Conservation (phyloP, 2,329 filamentous ascomycete species). For the Cordyceps pruinosa region DNA sequence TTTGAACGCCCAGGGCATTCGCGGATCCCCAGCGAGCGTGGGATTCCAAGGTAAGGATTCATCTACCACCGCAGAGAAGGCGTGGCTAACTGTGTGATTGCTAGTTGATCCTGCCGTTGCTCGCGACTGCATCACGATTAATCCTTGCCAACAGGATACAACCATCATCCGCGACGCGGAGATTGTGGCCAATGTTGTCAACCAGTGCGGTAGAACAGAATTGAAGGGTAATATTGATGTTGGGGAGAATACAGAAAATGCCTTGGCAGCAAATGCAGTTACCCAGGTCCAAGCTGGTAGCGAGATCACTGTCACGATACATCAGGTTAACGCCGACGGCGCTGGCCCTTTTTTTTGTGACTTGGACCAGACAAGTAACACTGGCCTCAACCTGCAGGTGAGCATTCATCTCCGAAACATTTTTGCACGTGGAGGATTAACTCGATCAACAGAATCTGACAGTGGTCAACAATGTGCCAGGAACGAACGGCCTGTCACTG, state of each 20-base stretch:
- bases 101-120: constrained; percentile 47
- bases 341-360: constrained; percentile 44
- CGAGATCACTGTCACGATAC: constrained; percentile 27
- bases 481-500: constrained; percentile 50
- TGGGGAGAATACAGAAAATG: constrained; percentile 47
- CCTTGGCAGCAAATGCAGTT: constrained; percentile 37
- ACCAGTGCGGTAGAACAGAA: constrained; percentile 57
- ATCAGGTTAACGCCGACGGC: constrained; percentile 6
- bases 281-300: constrained; percentile 43
- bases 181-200: constrained; percentile 45
- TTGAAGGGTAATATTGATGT: constrained; percentile 56
- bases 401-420: background rate
- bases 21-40: constrained; percentile 39
- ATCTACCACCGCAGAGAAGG: no score
- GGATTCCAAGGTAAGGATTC: constrained; percentile 39
- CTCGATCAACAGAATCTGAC: constrained; percentile 28
- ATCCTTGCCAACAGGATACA: constrained; percentile 59
- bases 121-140: constrained; percentile 56
- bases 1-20: constrained; percentile 38
- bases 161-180: constrained; percentile 56
- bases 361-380: constrained; percentile 41
- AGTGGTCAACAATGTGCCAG: constrained; percentile 54
- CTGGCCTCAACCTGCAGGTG: constrained; percentile 18
- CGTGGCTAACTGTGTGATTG: no score
- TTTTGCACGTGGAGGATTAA: background rate